These are phyloP conservation scores for Hypoxylon sp. DNA, from an alignment of 2,329 filamentous ascomycete species.

Conservation along the genomic window DNA sequence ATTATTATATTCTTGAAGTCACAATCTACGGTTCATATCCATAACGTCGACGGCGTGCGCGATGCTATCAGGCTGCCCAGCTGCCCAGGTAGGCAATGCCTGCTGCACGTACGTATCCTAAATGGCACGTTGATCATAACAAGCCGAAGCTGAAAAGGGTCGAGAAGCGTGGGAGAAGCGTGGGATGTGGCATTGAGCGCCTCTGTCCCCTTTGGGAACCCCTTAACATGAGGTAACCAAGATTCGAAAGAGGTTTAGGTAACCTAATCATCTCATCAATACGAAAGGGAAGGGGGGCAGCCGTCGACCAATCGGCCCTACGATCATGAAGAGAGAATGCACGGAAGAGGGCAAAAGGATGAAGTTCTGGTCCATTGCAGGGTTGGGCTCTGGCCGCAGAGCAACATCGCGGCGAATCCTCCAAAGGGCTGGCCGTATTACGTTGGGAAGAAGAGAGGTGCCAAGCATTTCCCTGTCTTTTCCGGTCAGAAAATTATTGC, in stretches of 20 bases:
- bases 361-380: constrained; percentile 29
- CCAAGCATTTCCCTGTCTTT: constrained; percentile 1
- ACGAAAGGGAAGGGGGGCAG: neutral
- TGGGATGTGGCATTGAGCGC: neutral
- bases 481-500: constrained; percentile 20
- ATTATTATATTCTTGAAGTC: no score
- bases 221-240: neutral
- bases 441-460: constrained; percentile 14
- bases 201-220: neutral
- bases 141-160: neutral
- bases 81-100: neutral
- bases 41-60: neutral
- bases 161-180: neutral
- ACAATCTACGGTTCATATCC: neutral
- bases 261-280: neutral
- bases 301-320: constrained; percentile 26
- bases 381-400: constrained; percentile 2
- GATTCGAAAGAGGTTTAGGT: neutral
- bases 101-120: neutral
- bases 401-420: constrained; percentile 22
- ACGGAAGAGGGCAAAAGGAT: constrained; percentile 16
- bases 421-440: constrained; percentile 31
- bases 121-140: neutral
- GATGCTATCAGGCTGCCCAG: neutral
- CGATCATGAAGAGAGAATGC: constrained; percentile 16